Evolutionary conservation across 805 yeast genomes (phyloP), one percentile per base, ranked within the genome.

Genomic region (Starmerella scarabaei): DNA sequence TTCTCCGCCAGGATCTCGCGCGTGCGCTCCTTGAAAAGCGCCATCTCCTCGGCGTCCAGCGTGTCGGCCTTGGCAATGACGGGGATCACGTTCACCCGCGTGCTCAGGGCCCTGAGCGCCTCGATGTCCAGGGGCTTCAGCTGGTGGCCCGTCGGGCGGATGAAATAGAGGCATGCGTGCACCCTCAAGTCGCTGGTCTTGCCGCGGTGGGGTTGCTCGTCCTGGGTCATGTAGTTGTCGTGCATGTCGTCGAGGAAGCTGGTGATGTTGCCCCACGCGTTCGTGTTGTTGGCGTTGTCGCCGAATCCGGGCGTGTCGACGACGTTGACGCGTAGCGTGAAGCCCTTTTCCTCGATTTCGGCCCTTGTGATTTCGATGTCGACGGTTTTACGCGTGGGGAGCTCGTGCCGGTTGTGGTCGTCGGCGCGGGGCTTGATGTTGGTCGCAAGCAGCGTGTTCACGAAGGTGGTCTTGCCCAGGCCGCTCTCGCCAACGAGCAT

Each of bases 401-500:
- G 56, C 36, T 56, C 61, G 59, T 51, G 65, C 35, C 61, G 61
- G 41, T 50, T 48, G 38, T 50, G 48, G 50, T 65, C 54, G 55
- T 68, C 70, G 50, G 59, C 50, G 54, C 62, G 61, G 46, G 61
- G 54, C 61, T 65, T 49, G 57, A 58, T 37, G 59, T 63, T 37
- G 2, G 77, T 61, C 33, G 78, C 77, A 57, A 83, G 80, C 47
- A 86, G 66, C 7, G 93, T 77, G 65, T 86, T 82, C 51, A 84
- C 73, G 57, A 91, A 71, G 21, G 98, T 91, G 26, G 91, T 69
- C 65, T 88, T 88, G 53, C 98, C 98, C 47, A 88, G 68, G 16
- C 35, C 35, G 35, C 35, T 32, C 59, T 80, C 85, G 23, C 96
- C 95, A 35, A 80, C 85, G 28, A 84, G 74, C 80, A 85, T 74